Conservation (phyloP, 2,329 filamentous ascomycete genomes). For the Alternaria hordeiaustralica region DNA sequence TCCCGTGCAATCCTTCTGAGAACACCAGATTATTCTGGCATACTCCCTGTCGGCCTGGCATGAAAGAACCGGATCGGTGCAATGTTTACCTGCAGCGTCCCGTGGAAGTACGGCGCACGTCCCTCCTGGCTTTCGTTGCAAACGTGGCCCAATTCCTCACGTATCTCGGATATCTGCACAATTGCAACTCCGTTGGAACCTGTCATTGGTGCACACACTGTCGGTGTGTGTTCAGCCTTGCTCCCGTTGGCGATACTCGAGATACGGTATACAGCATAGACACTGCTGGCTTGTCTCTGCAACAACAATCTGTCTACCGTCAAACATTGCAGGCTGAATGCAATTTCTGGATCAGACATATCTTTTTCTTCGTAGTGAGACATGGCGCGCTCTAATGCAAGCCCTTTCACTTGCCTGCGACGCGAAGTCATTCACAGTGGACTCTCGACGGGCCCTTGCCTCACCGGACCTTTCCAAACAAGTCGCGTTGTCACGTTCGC, state of each 20-base stretch:
- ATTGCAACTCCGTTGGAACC: slow-evolving; percentile 7
- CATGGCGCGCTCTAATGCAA: slow-evolving; percentile 19
- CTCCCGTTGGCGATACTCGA: slow-evolving; percentile 35
- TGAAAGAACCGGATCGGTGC: slow-evolving; percentile 32
- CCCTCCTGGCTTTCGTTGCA: slow-evolving; percentile 32
- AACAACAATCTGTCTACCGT: not conserved
- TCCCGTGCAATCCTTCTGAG: slow-evolving; percentile 14
- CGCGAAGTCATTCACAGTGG: slow-evolving; percentile 2
- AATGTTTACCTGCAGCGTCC: slow-evolving; percentile 39
- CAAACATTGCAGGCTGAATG: not conserved
- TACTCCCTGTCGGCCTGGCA: slow-evolving; percentile 22
- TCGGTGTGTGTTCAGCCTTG: slow-evolving; percentile 22
- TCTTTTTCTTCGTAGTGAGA: slow-evolving; percentile 5
- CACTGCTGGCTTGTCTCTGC: slow-evolving; percentile 3
- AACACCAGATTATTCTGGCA: slow-evolving; percentile 16
- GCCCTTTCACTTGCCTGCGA: slow-evolving; percentile 15
- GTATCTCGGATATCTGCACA: slow-evolving; percentile 23
- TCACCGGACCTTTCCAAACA: slow-evolving; percentile 31
- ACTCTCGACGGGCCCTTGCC: slow-evolving; percentile 20
- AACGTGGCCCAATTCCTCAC: slow-evolving; percentile 41
- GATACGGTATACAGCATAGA: slow-evolving; percentile 4
- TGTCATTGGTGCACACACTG: slow-evolving; percentile 23
- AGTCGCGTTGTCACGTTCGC: slow-evolving; percentile 20
- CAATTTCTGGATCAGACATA: not conserved
- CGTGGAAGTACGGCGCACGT: slow-evolving; percentile 41